Evolutionary conservation across 176 grass and related monocot species (phyloP), one percentile per base, ranked within the genome.

Genomic region (Guadua angustifolia): DNA sequence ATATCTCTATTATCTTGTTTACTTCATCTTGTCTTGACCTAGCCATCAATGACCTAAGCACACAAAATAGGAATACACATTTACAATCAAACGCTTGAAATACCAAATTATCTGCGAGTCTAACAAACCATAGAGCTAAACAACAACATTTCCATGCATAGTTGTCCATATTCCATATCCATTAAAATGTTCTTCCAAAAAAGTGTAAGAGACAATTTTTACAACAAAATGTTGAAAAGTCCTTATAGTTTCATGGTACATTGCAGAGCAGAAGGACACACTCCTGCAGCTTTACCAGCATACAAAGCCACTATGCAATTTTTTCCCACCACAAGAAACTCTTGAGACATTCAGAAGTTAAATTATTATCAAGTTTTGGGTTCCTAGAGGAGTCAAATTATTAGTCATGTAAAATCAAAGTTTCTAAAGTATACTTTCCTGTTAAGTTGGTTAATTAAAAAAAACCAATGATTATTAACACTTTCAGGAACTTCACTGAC

Each of bases 1-100:
- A 93, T 90, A 98, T 92, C 88, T 93, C 93, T 85, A 98, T 87
- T 66, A 88, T 91, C 85, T 95, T 98, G 75, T 90, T 94, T 63
- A 94, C 92, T 88, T 93, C 88, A 62, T 91, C 84, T 82, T 86
- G 87, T 84, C 86, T 93, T 87, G 90, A 92, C 85, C 67, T 94
- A 73, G 79, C 87, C 74, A 88, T 93, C 55, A 86, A 92, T 32
- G 88, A 89, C 89, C 93, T 98, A 80, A 60, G 53, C 10, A 62
- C 33, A 77, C 10, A 40, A 84, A 56, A 68, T 21, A 75, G 13
- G 73, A 62, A 64, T 60, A 83, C 49, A 73, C 19, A 38, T 46
- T 51, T 21, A 21, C 25, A 69, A 62, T 51, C 13, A 81, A 81
- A 9, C 53, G 9, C 24, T 81, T 75, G 43, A 53, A 78, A 69